Evolutionary conservation across 441 rosid species (phyloP), one percentile per base, ranked within the genome.

Genomic region (Pelargonium australe): DNA sequence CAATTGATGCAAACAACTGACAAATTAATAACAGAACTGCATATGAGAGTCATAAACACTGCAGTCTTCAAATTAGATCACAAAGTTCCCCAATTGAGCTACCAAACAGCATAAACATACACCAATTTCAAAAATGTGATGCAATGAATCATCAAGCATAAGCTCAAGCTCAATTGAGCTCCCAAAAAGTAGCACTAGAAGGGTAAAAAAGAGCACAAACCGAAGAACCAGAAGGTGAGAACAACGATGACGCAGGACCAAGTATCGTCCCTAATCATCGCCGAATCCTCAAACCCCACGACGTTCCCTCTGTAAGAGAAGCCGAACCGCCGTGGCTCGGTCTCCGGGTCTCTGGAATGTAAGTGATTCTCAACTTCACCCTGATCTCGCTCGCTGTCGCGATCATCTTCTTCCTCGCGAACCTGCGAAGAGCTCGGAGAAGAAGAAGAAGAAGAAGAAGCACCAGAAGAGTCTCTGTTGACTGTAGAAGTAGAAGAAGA

Each of bases 221-320:
- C 93, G 63, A 88, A 77, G 78, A 84, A 73, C 89, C 93, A 94
- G 72, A 91, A 66, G 63, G 88, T 70, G 58, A 85, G 75, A 55
- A 76, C 81, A 14, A 90, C 96, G 70, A 89, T 84, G 82, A 88
- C 75, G 82, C 95, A 92, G 68, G 96, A 84, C 92, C 97, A 95
- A 11, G 95, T 83, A 66, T 90, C 97, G 63, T 87, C 90, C 0
- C 91, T 77, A 55, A 80, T 73, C 41, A 73, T 55, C 16, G 63
- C 37, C 7, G 85, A 44, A 64, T 81, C 80, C 58, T 79, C 83
- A 2, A 69, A 72, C 60, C 71, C 69, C 7, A 71, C 47, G 68
- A 83, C 64, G 72, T 84, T 83, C 17, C 87, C 86, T 47, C 83
- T 79, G 65, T 78, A 80, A 34, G 76, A 71, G 72, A 81, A 66